A percentile compares a stretch with the other conserved stretches of the same genome.
These are phyloP conservation scores for Babesia gibsoni DNA, from an alignment of 169 alveolate genomes.

Conservation along the genomic window DNA sequence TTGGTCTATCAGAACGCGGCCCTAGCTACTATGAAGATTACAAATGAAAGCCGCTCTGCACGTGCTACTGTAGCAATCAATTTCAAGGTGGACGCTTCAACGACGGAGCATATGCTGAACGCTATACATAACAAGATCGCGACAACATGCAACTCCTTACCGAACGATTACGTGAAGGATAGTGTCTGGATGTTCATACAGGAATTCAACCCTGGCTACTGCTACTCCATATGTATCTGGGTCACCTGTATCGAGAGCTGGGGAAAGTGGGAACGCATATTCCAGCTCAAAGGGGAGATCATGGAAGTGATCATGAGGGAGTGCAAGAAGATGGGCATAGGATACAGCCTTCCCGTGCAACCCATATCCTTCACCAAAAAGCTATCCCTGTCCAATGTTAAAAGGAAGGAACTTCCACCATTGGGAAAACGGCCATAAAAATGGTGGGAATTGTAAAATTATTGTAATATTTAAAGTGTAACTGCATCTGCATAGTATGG, in stretches of 20 bases:
- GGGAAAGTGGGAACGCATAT: constrained; percentile 78
- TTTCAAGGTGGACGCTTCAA: constrained; percentile 74
- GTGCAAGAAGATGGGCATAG: constrained; percentile 63
- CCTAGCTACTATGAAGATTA: constrained; percentile 76
- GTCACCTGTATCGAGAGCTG: constrained; percentile 77
- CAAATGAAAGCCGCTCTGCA: constrained; percentile 80
- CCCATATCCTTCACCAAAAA: constrained; percentile 68
- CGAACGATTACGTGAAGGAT: constrained; percentile 79
- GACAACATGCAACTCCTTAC: constrained; percentile 66
- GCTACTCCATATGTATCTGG: constrained; percentile 71
- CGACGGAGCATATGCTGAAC: constrained; percentile 73
- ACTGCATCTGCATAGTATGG: neutral
- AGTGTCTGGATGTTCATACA: constrained; percentile 65
- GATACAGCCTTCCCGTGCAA: constrained; percentile 69
- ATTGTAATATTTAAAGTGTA: neutral
- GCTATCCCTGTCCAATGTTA: constrained; percentile 38
- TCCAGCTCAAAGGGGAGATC: constrained; percentile 68
- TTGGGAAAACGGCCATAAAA: neutral
- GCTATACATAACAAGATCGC: constrained; percentile 65
- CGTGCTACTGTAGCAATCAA: constrained; percentile 73
- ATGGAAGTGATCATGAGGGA: constrained; percentile 67
- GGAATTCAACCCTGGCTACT: constrained; percentile 81
- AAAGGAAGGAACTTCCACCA: neutral
- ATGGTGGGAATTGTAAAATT: neutral
- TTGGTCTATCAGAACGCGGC: constrained; percentile 79